A percentile compares a stretch with the other conserved stretches of the same genome.
phyloP scores from a whole-genome alignment of 2,329 filamentous ascomycete genomes.

The Xylaria sp. region DNA sequence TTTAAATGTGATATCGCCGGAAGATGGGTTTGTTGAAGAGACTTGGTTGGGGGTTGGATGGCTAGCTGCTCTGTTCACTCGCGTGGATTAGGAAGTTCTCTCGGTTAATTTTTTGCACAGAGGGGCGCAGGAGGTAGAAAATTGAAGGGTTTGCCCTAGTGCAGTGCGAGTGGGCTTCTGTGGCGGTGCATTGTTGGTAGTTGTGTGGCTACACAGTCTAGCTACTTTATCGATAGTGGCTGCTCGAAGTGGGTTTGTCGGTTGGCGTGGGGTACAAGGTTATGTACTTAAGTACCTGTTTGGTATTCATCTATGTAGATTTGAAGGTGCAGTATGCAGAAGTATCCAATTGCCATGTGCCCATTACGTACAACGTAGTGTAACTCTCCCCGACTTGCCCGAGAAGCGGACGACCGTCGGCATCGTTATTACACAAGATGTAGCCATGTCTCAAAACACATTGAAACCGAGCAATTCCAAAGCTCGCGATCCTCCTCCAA shows the following conservation, averaged over 20 bases:
- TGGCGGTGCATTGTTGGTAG: slow-evolving; percentile 15
- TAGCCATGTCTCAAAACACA: slow-evolving; percentile 49
- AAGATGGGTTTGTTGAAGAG: slow-evolving; percentile 48
- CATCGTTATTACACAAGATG: slow-evolving; percentile 40
- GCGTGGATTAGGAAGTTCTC: slow-evolving; percentile 46
- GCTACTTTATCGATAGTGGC: not conserved
- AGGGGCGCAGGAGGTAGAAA: slow-evolving; percentile 39
- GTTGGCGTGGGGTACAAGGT: not conserved
- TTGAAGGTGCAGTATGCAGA: too few species aligned
- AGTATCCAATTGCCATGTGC: not conserved
- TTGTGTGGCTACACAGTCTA: not conserved
- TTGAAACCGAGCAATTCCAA: slow-evolving; percentile 48
- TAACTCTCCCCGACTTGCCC: not conserved
- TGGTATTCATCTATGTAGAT: not conserved
- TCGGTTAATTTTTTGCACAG: slow-evolving; percentile 50
- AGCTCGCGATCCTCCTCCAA: slow-evolving; percentile 70
- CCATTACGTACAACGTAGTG: not conserved
- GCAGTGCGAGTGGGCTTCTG: slow-evolving; percentile 21
- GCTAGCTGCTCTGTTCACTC: slow-evolving; percentile 40
- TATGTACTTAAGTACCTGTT: too few species aligned
- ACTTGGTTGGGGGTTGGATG: slow-evolving; percentile 43
- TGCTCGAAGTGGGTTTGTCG: not conserved
- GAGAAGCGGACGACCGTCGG: not conserved
- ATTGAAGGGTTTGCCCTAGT: slow-evolving; percentile 48
- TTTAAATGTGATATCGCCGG: slow-evolving; percentile 49